Conservation (phyloP, 1,139 yeast species). For the Lodderomyces jiufengensis region DNA sequence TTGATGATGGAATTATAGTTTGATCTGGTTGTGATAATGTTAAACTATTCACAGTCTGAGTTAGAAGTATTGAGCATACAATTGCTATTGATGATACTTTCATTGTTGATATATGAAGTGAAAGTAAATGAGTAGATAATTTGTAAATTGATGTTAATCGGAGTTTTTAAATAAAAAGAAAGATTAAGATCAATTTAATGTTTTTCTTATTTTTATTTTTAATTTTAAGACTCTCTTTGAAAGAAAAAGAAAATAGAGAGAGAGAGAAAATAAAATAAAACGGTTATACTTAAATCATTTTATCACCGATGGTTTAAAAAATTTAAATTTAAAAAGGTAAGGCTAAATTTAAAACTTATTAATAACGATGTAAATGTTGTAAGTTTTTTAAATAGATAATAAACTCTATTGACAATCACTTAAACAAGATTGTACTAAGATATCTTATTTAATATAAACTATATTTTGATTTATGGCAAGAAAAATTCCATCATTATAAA, state of each 20-base stretch:
- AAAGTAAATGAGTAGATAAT: background rate
- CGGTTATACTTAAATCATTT: too few species aligned
- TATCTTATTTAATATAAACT: constrained; percentile 14
- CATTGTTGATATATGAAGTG: constrained; percentile 5
- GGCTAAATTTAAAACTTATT: too few species aligned
- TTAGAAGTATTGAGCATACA: constrained; percentile 8
- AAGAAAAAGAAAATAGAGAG: too few species aligned
- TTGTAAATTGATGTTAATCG: background rate
- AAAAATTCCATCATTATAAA: constrained; percentile 45
- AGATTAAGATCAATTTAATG: background rate
- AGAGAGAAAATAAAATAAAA: too few species aligned
- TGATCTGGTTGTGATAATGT: constrained; percentile 12
- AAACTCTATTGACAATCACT: constrained; percentile 15
- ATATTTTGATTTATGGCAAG: constrained; percentile 35
- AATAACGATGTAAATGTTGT: too few species aligned
- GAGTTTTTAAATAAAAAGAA: constrained; percentile 1
- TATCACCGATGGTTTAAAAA: too few species aligned
- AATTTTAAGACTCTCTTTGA: too few species aligned
- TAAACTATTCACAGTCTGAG: constrained; percentile 12
- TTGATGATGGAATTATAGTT: constrained; percentile 10
- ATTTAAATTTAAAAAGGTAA: too few species aligned
- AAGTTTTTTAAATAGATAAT: constrained; percentile 14
- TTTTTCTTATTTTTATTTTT: background rate
- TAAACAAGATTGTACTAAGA: constrained; percentile 10
- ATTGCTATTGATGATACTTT: constrained; percentile 10